These are phyloP conservation scores for Boletus subparvulus DNA, from an alignment of 768 basidiomycete species.

Conservation along the genomic window DNA sequence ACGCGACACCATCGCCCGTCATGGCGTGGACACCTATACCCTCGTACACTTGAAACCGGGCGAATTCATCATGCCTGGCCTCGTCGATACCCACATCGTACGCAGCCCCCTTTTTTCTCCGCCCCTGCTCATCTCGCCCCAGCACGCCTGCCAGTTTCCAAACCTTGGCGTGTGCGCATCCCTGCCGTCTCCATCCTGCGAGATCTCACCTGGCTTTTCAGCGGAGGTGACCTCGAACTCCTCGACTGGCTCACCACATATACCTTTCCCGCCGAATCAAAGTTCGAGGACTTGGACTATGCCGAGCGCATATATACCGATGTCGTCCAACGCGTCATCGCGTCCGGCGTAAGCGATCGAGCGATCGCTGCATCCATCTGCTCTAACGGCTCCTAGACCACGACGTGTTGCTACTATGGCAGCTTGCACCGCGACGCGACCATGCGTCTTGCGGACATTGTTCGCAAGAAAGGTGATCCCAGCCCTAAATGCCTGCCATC, in stretches of 20 bases:
- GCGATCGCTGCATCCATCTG: neutral
- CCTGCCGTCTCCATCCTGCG: neutral
- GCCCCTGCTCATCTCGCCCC: neutral
- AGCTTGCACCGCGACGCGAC: conserved; percentile 80
- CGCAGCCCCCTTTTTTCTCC: conserved; percentile 22
- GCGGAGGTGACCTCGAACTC: conserved; percentile 83
- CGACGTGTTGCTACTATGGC: conserved; percentile 91
- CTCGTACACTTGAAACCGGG: conserved; percentile 46
- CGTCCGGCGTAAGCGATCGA: conserved; percentile 63
- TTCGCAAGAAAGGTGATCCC: conserved; percentile 55
- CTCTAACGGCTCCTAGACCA: conserved; percentile 52
- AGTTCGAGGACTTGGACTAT: conserved; percentile 67
- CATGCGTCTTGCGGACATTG: conserved; percentile 75
- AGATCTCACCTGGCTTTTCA: conserved; percentile 28
- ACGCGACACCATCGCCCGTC: conserved; percentile 48
- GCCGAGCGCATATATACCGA: conserved; percentile 66
- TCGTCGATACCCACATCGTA: conserved; percentile 91
- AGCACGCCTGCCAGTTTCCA: conserved; percentile 44
- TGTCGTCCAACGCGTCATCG: conserved; percentile 70
- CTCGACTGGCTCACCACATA: conserved; percentile 83
- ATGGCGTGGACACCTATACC: conserved; percentile 40
- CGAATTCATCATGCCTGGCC: conserved; percentile 81
- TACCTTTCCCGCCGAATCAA: conserved; percentile 87
- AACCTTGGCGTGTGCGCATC: conserved; percentile 37
- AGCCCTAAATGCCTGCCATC: neutral